phyloP scores from a whole-genome alignment of 73 alveolate species.

The Diophrys appendiculata region DNA sequence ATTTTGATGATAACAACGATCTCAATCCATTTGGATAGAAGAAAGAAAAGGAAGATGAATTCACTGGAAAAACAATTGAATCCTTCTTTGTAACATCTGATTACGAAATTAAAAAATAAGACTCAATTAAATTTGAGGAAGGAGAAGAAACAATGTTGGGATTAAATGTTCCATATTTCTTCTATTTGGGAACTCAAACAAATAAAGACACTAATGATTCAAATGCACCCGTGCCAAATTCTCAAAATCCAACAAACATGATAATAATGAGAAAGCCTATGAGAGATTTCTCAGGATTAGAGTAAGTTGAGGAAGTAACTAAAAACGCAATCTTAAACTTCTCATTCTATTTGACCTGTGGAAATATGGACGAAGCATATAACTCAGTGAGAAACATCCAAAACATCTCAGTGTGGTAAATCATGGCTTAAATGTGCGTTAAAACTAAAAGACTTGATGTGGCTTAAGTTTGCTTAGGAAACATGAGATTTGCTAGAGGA shows the following conservation, averaged over 20 bases:
- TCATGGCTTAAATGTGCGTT: constrained; percentile 98
- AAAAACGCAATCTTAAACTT: constrained; percentile 92
- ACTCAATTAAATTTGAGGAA: constrained; percentile 72
- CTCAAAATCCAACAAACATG: constrained; percentile 46
- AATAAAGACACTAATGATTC: constrained; percentile 54
- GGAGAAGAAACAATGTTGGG: constrained; percentile 79
- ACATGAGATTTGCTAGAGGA: constrained; percentile 99
- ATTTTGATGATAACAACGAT: constrained; percentile 51
- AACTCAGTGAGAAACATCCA: constrained; percentile 93
- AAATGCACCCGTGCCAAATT: constrained; percentile 14
- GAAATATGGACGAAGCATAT: constrained; percentile 98
- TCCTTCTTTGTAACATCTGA: constrained; percentile 89
- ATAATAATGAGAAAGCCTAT: constrained; percentile 73
- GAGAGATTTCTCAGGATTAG: constrained; percentile 95
- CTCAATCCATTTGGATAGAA: constrained; percentile 3
- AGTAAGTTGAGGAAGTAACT: constrained; percentile 87
- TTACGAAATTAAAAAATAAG: constrained; percentile 87
- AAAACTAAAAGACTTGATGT: constrained; percentile 97
- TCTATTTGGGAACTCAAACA: constrained; percentile 56
- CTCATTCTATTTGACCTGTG: constrained; percentile 91
- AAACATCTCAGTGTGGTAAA: constrained; percentile 95
- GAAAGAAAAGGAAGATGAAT: constrained; percentile 70
- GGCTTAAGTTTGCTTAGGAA: constrained; percentile 96
- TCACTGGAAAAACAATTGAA: constrained; percentile 81
- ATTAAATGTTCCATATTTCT: constrained; percentile 64